Percentiles rank a stretch among this genome's conserved stretches.
These are phyloP conservation scores for Suillus placidus DNA, from an alignment of 768 basidiomycete genomes.

Conservation along the genomic window DNA sequence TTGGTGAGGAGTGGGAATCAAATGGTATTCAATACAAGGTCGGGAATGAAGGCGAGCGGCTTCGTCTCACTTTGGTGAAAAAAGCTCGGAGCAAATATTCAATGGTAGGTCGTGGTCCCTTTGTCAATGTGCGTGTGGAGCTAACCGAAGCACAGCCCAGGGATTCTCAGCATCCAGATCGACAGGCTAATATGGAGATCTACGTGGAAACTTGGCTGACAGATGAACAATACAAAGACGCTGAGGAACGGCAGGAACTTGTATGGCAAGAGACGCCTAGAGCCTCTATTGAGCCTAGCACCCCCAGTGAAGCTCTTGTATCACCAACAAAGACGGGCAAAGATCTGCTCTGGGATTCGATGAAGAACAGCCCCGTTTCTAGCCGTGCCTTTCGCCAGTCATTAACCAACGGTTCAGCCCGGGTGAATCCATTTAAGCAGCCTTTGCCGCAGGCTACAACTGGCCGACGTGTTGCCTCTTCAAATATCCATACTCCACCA, in stretches of 20 bases:
- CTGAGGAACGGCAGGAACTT: conserved; percentile 60
- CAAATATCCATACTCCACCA: conserved; percentile 30
- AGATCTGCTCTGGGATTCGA: conserved; percentile 69
- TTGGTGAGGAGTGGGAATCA: conserved; percentile 79
- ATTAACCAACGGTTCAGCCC: conserved; percentile 46
- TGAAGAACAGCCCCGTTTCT: conserved; percentile 43
- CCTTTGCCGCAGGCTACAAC: conserved; percentile 37
- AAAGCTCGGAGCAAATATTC: conserved; percentile 68
- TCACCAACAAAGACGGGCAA: conserved; percentile 55
- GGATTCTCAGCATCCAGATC: conserved; percentile 80
- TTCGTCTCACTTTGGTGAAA: conserved; percentile 72
- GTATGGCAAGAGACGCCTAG: conserved; percentile 69
- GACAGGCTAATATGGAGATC: conserved; percentile 65
- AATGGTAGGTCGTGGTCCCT: conserved; percentile 55
- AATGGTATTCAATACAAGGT: conserved; percentile 75
- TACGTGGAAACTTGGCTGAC: conserved; percentile 81
- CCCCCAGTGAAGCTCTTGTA: conserved; percentile 40
- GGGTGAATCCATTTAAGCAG: conserved; percentile 53
- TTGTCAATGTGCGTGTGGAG: conserved; percentile 1
- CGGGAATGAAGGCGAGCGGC: conserved; percentile 65
- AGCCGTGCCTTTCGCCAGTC: conserved; percentile 51
- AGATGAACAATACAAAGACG: conserved; percentile 69
- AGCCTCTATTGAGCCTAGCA: conserved; percentile 45
- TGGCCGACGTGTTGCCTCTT: conserved; percentile 47
- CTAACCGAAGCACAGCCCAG: conserved; percentile 51